Conservation (phyloP, 768 basidiomycete genomes). For the Hericium alpestre region DNA sequence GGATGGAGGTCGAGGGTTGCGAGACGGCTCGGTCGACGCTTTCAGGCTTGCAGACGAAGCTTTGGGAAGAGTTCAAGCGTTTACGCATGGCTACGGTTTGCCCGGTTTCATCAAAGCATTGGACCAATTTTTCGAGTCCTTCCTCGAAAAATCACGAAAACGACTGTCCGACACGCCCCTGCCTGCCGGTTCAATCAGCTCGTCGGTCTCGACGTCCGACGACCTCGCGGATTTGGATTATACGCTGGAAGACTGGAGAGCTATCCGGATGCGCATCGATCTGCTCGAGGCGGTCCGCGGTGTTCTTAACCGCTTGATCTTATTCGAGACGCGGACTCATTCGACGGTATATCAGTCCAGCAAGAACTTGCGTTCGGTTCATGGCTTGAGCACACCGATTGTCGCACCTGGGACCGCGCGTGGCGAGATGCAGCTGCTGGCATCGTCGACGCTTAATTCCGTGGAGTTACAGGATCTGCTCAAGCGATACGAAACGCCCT, state of each 20-base stretch:
- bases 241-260: slow-evolving; percentile 77
- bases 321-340: slow-evolving; percentile 65
- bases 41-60: slow-evolving; percentile 76
- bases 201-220: slow-evolving; percentile 27
- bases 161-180: slow-evolving; percentile 29
- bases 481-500: slow-evolving; percentile 38
- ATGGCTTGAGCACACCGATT: slow-evolving; percentile 40
- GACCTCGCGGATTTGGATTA: slow-evolving; percentile 78
- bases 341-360: slow-evolving; percentile 49
- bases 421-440: slow-evolving; percentile 65
- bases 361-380: slow-evolving; percentile 44
- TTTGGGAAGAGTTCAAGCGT: slow-evolving; percentile 56
- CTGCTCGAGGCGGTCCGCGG: slow-evolving; percentile 72
- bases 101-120: slow-evolving; percentile 63
- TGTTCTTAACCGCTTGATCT: slow-evolving; percentile 53
- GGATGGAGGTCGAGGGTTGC: slow-evolving; percentile 53
- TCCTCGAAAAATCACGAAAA: slow-evolving; percentile 55
- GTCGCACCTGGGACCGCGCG: slow-evolving; percentile 47
- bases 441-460: slow-evolving; percentile 79
- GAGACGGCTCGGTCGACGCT: slow-evolving; percentile 67
- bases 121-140: slow-evolving; percentile 59
- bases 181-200: slow-evolving; percentile 10
- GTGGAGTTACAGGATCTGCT: slow-evolving; percentile 59
- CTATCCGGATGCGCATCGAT: slow-evolving; percentile 75
- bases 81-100: slow-evolving; percentile 87